These are phyloP conservation scores for Aspergillus baeticus DNA, from an alignment of 495 filamentous ascomycete genomes.

Conservation along the genomic window DNA sequence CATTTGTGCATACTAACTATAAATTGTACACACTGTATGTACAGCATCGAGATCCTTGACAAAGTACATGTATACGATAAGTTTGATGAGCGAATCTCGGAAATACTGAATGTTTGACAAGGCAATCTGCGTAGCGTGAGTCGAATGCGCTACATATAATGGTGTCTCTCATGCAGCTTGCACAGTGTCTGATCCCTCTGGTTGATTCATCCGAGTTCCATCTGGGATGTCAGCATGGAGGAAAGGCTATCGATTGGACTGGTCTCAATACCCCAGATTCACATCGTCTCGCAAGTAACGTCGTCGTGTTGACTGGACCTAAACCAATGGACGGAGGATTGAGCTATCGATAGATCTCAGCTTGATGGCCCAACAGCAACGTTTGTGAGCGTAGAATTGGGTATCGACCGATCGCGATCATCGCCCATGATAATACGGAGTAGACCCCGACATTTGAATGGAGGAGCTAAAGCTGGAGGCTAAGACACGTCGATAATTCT, in stretches of 20 bases:
- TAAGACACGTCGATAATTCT: conserved; percentile 1
- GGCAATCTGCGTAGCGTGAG: no score
- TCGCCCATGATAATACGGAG: no score
- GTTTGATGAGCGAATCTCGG: no score
- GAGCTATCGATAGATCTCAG: background rate
- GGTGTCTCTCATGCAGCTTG: background rate
- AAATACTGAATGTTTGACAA: no score
- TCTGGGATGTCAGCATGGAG: no score
- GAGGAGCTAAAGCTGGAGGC: background rate
- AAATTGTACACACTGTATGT: background rate
- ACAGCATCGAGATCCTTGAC: no score
- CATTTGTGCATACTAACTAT: no score
- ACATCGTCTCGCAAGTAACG: no score
- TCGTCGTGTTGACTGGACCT: background rate
- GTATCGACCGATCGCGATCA: background rate
- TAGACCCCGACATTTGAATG: background rate
- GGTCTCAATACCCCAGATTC: no score
- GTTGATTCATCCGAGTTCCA: background rate
- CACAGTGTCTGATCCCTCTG: conserved; percentile 6
- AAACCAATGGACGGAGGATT: background rate
- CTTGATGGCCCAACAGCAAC: background rate
- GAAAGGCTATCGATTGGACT: no score
- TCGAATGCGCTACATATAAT: no score
- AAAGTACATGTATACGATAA: no score
- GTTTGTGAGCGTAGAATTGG: background rate